Conservation (phyloP, 2,329 filamentous ascomycete species). For the Teratosphaeria pseudoeucalypti region DNA sequence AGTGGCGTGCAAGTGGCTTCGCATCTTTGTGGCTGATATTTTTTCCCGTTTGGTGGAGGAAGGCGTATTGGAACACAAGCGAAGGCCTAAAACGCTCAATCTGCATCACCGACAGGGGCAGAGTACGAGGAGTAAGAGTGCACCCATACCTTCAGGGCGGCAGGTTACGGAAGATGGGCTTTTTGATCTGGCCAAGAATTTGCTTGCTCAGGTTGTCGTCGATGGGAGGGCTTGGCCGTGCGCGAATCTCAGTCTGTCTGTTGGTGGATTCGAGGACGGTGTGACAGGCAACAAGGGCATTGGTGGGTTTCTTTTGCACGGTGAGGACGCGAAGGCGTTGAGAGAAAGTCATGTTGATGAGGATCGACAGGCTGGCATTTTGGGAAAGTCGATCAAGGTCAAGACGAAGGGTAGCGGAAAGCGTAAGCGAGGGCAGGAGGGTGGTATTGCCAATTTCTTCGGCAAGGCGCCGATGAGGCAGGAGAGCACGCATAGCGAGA, state of each 20-base stretch:
- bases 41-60: slow-evolving; percentile 83
- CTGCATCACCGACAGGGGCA: slow-evolving; percentile 67
- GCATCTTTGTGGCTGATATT: slow-evolving; percentile 87
- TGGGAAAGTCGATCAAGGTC: background rate
- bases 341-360: slow-evolving; percentile 16
- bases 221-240: slow-evolving; percentile 85
- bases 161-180: slow-evolving; percentile 61
- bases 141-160: slow-evolving; percentile 66
- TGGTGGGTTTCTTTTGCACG: slow-evolving; percentile 68
- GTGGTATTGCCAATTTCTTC: slow-evolving; percentile 29
- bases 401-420: slow-evolving; percentile 24
- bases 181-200: slow-evolving; percentile 63
- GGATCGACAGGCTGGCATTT: background rate
- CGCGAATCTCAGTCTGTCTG: slow-evolving; percentile 75
- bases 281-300: slow-evolving; percentile 77
- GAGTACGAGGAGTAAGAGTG: slow-evolving; percentile 64
- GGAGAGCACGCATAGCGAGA: slow-evolving; percentile 4
- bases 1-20: slow-evolving; percentile 73
- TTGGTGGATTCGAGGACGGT: slow-evolving; percentile 87
- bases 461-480: slow-evolving; percentile 9
- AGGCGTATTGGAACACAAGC: slow-evolving; percentile 75
- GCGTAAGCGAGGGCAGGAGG: slow-evolving; percentile 20
- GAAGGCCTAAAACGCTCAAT: slow-evolving; percentile 75
- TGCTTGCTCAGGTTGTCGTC: slow-evolving; percentile 66
- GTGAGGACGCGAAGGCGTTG: slow-evolving; percentile 45